Conservation (phyloP, 805 yeast genomes). For the Kluyveromyces starmeri region DNA sequence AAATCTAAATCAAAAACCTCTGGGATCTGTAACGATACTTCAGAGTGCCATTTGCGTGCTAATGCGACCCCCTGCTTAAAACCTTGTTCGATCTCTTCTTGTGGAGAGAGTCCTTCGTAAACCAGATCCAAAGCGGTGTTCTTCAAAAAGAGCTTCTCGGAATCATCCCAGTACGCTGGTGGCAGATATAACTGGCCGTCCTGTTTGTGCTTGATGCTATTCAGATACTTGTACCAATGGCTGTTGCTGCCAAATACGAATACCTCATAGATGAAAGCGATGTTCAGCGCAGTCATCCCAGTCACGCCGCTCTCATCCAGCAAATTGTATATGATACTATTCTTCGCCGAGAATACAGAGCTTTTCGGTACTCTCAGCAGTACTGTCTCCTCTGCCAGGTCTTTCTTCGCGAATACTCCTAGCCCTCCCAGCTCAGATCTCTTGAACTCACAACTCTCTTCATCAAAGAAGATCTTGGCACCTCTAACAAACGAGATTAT, state of each 20-base stretch:
- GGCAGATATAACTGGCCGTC: constrained; percentile 38
- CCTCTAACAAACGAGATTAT: constrained; percentile 46
- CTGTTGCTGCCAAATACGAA: constrained; percentile 43
- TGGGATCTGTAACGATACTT: constrained; percentile 24
- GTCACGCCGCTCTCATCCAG: constrained; percentile 48
- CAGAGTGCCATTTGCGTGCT: constrained; percentile 29
- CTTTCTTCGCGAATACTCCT: constrained; percentile 57
- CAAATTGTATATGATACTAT: constrained; percentile 56
- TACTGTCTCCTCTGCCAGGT: constrained; percentile 31
- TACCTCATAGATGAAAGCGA: constrained; percentile 67
- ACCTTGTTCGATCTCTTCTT: constrained; percentile 32
- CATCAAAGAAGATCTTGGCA: constrained; percentile 47
- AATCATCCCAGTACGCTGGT: constrained; percentile 55
- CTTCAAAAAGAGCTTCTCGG: constrained; percentile 37
- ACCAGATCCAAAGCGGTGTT: constrained; percentile 59
- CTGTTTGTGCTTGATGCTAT: constrained; percentile 36
- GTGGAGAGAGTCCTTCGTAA: constrained; percentile 31
- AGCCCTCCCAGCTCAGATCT: constrained; percentile 52
- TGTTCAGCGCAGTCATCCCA: constrained; percentile 58
- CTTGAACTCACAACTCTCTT: constrained; percentile 36
- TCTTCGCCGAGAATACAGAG: constrained; percentile 48
- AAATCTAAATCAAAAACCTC: constrained; percentile 22
- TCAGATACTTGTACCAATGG: constrained; percentile 73
- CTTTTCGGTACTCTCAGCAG: constrained; percentile 55
- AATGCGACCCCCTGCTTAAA: constrained; percentile 31